Conservation (phyloP, 306 rosid genomes). For the Alnus rubra region DNA sequence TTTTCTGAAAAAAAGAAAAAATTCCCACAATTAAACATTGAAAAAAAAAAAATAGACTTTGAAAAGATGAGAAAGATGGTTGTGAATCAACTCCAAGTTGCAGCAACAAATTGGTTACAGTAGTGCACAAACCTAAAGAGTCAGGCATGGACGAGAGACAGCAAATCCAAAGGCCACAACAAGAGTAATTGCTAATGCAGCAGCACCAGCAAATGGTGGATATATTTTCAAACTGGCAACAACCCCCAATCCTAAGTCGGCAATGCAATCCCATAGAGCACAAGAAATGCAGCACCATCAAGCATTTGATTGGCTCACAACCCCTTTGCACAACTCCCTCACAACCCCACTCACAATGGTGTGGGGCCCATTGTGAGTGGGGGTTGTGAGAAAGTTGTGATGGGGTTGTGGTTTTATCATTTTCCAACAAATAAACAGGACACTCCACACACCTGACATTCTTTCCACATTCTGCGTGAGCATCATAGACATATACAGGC, state of each 20-base stretch:
- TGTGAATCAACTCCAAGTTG: conserved; percentile 12
- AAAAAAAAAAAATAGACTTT: conserved; percentile 11
- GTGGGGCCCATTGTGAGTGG: too few relatives aligned
- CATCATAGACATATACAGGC: conserved; percentile 96
- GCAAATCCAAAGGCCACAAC: conserved; percentile 99
- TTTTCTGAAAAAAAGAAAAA: conserved; percentile 26
- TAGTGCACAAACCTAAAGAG: conserved; percentile 75
- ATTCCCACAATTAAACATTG: not conserved
- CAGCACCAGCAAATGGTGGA: conserved; percentile 91
- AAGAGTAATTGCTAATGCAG: conserved; percentile 69
- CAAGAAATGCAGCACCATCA: conserved; percentile 74
- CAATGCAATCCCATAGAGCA: conserved; percentile 98
- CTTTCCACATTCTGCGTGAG: conserved; percentile 99
- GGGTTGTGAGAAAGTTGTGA: too few relatives aligned
- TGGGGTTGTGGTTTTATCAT: too few relatives aligned
- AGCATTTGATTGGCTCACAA: too few relatives aligned
- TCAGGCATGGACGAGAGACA: conserved; percentile 96
- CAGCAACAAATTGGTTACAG: conserved; percentile 7
- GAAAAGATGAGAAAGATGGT: not conserved
- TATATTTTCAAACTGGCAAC: conserved; percentile 91
- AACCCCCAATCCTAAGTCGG: conserved; percentile 99
- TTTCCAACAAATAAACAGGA: too few relatives aligned
- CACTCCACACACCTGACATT: conserved; percentile 79
- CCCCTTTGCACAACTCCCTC: too few relatives aligned
- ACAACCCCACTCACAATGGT: too few relatives aligned